Evolutionary conservation across 2,329 filamentous ascomycete genomes (phyloP).

Genomic region (Diaporthe sp.): DNA sequence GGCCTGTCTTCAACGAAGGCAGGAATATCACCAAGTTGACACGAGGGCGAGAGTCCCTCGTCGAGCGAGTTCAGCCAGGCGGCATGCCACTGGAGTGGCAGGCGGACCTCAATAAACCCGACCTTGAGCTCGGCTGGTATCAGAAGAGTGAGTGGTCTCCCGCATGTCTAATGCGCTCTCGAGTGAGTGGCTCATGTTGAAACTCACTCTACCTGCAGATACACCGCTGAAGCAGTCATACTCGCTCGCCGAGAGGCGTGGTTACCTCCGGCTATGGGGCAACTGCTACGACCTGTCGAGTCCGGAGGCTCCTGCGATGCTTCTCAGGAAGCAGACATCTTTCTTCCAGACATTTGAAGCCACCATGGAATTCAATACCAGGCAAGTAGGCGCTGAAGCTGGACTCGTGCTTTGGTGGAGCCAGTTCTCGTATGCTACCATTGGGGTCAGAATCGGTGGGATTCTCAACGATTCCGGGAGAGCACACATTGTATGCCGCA

Average conservation of each 20-base stretch:
- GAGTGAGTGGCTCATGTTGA: conserved; percentile 1
- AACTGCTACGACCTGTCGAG: conserved; percentile 64
- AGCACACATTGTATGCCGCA: conserved; percentile 40
- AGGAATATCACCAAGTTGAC: conserved; percentile 57
- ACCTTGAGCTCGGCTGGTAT: conserved; percentile 54
- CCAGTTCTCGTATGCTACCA: conserved; percentile 54
- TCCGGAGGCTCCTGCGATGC: conserved; percentile 63
- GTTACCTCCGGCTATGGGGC: conserved; percentile 61
- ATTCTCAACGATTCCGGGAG: conserved; percentile 28
- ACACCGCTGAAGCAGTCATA: conserved; percentile 61
- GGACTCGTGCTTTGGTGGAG: conserved; percentile 68
- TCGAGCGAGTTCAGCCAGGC: conserved; percentile 24
- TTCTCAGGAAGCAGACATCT: conserved; percentile 66
- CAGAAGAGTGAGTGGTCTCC: conserved; percentile 47
- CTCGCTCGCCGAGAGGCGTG: conserved; percentile 58
- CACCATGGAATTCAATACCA: conserved; percentile 60
- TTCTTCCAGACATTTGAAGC: conserved; percentile 57
- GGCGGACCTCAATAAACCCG: conserved; percentile 49
- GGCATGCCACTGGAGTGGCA: conserved; percentile 50
- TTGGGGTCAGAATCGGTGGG: conserved; percentile 46
- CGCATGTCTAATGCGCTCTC: not conserved
- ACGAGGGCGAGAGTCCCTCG: conserved; percentile 45
- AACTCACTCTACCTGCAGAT: conserved; percentile 47
- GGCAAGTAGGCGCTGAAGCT: conserved; percentile 59
- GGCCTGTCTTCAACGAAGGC: conserved; percentile 64